phyloP scores from a whole-genome alignment of 2,329 filamentous ascomycete species.

The Gliomastix tumulicola region DNA sequence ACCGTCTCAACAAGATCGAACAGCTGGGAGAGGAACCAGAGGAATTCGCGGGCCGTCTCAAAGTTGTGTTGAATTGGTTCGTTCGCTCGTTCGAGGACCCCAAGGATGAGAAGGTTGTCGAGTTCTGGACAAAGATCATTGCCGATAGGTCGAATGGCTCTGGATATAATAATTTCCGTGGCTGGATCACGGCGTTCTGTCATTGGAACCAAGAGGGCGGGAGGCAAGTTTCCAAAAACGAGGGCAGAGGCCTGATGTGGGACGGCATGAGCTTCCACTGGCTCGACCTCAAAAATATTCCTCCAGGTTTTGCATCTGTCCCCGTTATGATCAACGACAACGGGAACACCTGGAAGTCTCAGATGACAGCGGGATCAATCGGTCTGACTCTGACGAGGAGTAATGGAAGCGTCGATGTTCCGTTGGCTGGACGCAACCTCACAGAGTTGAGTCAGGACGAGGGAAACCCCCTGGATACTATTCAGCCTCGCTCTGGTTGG shows the following conservation, averaged over 20 bases:
- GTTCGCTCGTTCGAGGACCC: slow-evolving; percentile 25
- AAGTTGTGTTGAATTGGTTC: slow-evolving; percentile 28
- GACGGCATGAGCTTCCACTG: not conserved
- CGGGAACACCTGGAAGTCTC: not conserved
- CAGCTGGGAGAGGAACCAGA: slow-evolving; percentile 25
- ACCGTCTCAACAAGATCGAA: slow-evolving; percentile 25
- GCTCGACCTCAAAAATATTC: not conserved
- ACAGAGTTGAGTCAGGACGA: too few relatives aligned
- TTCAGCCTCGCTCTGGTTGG: slow-evolving; percentile 1
- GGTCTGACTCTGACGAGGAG: not conserved
- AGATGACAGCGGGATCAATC: not conserved
- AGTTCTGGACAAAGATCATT: slow-evolving; percentile 27
- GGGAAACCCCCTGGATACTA: too few relatives aligned
- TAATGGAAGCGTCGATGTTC: too few relatives aligned
- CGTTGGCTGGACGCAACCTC: too few relatives aligned
- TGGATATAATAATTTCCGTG: not conserved
- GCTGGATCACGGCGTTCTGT: not conserved
- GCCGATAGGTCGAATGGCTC: not conserved
- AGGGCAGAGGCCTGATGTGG: not conserved
- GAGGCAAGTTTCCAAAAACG: not conserved
- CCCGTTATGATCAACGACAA: not conserved
- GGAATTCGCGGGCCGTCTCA: slow-evolving; percentile 22
- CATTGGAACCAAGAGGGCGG: not conserved
- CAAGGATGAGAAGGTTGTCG: slow-evolving; percentile 10
- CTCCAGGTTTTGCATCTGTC: not conserved